Evolutionary conservation across 257 asterid species (phyloP), one percentile per base, ranked within the genome.

Genomic region (Petrea volubilis): DNA sequence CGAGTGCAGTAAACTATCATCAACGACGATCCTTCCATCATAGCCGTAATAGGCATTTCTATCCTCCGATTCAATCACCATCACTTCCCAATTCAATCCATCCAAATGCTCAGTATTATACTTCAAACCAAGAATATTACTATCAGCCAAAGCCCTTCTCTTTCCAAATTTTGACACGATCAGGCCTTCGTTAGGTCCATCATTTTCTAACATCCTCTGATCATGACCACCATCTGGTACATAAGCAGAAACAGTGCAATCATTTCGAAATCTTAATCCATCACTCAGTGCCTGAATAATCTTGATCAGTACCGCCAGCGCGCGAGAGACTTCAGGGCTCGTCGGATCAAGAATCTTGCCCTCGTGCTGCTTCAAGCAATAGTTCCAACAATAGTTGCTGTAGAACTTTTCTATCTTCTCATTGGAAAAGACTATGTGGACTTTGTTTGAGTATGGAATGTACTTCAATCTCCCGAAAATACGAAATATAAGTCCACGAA

Each of bases 181-280:
- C 4, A 28, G n/a, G 21, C 41, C 23, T 58, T 58, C 10, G 13
- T 2, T n/a, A 27, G 3, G 21, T 46, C 15, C 21, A 46, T 46
- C 52, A 5, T 46, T 46, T 46, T 46, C 21, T 46, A 2, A 10
- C 52, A n/a, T 46, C 4, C 8, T n/a, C 52, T 46, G 14, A 55
- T 25, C 24, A n/a, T n/a, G n/a, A 55, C 61, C 18, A 12, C 11
- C 36, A 23, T 25, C 13, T 25, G 53, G 12, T 24, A 11, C 38
- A 63, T 20, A 63, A 25, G 20, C 53, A 5, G 69, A 63, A 38
- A 63, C 69, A 17, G n/a, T 41, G 55, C 61, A 55, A 55, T 27
- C 7, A 23, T 27, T 25, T 14, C 12, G 38, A 25, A 55, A 27
- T 36, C 61, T 25, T 18, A 63, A 43, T 24, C 69, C 34, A 24